Conservation (phyloP, 139 green algal genomes). For the Picochlorum sp. region DNA sequence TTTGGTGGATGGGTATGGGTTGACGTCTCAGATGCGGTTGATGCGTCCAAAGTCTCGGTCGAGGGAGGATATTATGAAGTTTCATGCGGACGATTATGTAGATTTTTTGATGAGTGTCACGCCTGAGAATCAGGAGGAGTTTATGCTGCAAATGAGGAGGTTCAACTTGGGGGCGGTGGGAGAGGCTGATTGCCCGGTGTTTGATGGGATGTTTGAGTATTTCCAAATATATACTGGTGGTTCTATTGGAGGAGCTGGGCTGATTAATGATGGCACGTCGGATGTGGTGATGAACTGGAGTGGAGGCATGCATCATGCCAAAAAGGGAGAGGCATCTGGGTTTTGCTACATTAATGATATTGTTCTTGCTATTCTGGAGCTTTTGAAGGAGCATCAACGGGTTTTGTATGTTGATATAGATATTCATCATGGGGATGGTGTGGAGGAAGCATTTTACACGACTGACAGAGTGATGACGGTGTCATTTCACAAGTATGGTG, state of each 20-base stretch:
- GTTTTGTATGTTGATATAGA: conserved; percentile 41
- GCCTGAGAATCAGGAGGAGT: conserved; percentile 91
- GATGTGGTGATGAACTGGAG: conserved; percentile 96
- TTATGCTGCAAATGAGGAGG: conserved; percentile 80
- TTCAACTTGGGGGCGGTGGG: conserved; percentile 94
- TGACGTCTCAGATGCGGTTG: conserved; percentile 76
- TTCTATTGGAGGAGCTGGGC: conserved; percentile 76
- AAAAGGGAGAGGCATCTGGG: conserved; percentile 70
- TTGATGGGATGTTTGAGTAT: conserved; percentile 97
- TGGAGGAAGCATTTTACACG: conserved; percentile 98
- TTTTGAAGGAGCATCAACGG: conserved; percentile 74
- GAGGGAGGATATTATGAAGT: conserved; percentile 71
- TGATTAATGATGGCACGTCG: conserved; percentile 74
- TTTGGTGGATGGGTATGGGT: conserved; percentile 84
- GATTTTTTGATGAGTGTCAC: conserved; percentile 90
- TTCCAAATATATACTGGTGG: conserved; percentile 70
- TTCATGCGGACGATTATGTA: conserved; percentile 97
- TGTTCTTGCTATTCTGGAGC: conserved; percentile 92
- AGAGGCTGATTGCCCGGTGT: conserved; percentile 93
- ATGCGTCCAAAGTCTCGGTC: conserved; percentile 47
- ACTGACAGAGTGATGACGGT: conserved; percentile 93
- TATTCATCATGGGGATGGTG: conserved; percentile 97
- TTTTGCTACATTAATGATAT: conserved; percentile 99
- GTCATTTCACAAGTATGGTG: conserved; percentile 95
- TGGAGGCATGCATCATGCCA: conserved; percentile 95